phyloP scores from a whole-genome alignment of 1,284 basidiomycete genomes.

The Tylopilus sp. region DNA sequence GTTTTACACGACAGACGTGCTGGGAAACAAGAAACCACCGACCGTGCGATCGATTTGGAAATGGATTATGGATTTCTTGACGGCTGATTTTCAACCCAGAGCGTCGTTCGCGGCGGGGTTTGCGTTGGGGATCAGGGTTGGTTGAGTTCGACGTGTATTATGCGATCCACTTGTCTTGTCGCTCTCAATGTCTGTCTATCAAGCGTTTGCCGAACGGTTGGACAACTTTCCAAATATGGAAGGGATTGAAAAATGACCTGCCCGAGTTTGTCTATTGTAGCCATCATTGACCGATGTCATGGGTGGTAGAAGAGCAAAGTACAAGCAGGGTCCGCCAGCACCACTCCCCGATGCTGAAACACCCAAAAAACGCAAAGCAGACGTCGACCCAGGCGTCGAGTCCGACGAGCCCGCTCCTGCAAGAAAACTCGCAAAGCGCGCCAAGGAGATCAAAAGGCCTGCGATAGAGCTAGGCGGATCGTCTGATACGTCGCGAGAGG shows the following conservation, averaged over 20 bases:
- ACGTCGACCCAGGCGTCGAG: conserved; percentile 48
- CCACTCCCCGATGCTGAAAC: conserved; percentile 48
- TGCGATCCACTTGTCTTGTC: background rate
- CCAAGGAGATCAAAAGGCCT: conserved; percentile 40
- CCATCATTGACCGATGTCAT: conserved; percentile 15
- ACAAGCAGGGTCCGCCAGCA: conserved; percentile 80
- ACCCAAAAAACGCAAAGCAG: conserved; percentile 68
- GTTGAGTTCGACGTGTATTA: conserved; percentile 33
- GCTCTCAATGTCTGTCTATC: background rate
- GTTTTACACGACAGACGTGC: conserved; percentile 63
- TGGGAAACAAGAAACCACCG: conserved; percentile 52
- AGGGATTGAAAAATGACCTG: conserved; percentile 23
- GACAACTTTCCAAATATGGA: conserved; percentile 20
- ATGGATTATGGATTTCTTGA: conserved; percentile 81
- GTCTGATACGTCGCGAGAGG: conserved; percentile 15
- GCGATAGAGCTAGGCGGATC: conserved; percentile 24
- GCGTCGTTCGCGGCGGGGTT: conserved; percentile 75
- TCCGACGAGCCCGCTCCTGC: conserved; percentile 30
- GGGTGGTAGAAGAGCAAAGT: conserved; percentile 79
- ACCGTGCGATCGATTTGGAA: conserved; percentile 64
- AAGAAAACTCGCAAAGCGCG: conserved; percentile 52
- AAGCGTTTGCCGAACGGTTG: background rate
- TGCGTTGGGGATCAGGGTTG: conserved; percentile 62
- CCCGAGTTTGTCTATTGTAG: background rate
- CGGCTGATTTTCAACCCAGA: conserved; percentile 87